Conservation (phyloP, 1,284 basidiomycete genomes). For the Ustilago shanxiensis region DNA sequence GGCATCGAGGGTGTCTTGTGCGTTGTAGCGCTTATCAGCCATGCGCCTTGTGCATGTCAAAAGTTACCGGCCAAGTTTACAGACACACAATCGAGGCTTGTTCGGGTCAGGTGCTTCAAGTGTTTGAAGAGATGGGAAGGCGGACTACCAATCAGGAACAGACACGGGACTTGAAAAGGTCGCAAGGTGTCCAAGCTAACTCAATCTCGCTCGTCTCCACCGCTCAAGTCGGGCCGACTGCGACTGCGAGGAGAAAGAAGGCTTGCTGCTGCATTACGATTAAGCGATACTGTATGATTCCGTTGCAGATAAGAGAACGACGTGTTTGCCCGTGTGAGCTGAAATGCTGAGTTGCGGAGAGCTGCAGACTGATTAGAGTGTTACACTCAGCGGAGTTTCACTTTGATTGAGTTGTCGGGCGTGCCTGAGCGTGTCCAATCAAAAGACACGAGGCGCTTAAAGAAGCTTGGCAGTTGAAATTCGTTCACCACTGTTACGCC, state of each 20-base stretch:
- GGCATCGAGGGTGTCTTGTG: no score
- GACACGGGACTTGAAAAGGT: not conserved
- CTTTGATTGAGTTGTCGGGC: not conserved
- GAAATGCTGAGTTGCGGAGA: not conserved
- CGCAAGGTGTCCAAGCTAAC: no score
- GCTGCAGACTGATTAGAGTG: not conserved
- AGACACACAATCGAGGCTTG: not conserved
- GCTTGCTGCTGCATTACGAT: no score
- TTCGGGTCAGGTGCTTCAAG: conserved; percentile 2
- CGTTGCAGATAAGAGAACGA: conserved; percentile 2
- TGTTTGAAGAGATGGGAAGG: not conserved
- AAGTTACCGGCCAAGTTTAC: not conserved
- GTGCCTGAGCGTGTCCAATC: not conserved
- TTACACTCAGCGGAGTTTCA: not conserved
- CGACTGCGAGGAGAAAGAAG: no score
- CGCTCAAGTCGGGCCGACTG: conserved; percentile 17
- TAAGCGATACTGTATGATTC: no score
- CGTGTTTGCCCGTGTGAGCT: not conserved
- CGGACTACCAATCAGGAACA: conserved; percentile 1
- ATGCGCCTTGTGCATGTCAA: not conserved
- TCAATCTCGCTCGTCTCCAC: not conserved
- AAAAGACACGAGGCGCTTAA: not conserved
- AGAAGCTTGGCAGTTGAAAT: not conserved
- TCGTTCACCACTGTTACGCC: not conserved
- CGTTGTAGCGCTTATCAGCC: conserved; percentile 4